Evolutionary conservation across 2,329 filamentous ascomycete genomes (phyloP).

Genomic region (Arthrinium puccinioides): DNA sequence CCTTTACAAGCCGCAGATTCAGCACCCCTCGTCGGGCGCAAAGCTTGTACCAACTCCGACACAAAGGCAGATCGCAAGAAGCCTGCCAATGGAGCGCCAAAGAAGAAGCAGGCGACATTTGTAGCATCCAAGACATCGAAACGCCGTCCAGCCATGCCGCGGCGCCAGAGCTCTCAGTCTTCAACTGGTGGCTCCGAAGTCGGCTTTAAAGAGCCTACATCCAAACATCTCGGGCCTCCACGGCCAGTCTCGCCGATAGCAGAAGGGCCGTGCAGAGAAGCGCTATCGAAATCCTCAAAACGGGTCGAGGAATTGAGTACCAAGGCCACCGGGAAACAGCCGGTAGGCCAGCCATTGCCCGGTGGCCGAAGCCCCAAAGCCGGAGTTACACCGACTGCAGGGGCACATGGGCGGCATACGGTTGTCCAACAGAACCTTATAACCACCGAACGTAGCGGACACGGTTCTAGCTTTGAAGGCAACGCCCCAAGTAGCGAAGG

Average conservation of each 20-base stretch:
- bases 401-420: too few species aligned
- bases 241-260: conserved; percentile 17
- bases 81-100: conserved; percentile 12
- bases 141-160: conserved; percentile 36
- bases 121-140: conserved; percentile 36
- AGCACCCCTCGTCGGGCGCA: too few species aligned
- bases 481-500: too few species aligned
- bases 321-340: conserved; percentile 43
- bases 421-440: too few species aligned
- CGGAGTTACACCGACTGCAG: too few species aligned
- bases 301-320: conserved; percentile 22
- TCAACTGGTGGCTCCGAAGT: conserved; percentile 26
- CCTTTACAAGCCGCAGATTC: conserved; percentile 11
- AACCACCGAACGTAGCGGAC: too few species aligned
- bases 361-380: too few species aligned
- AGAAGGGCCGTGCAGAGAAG: conserved; percentile 15
- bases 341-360: conserved; percentile 18
- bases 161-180: conserved; percentile 41
- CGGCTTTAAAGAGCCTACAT: conserved; percentile 21
- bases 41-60: too few species aligned
- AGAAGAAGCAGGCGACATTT: conserved; percentile 30
- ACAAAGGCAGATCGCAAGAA: conserved; percentile 18
- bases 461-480: too few species aligned
- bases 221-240: conserved; percentile 13
- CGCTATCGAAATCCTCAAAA: conserved; percentile 2